Evolutionary conservation across 176 grass and related monocot species (phyloP), one percentile per base, ranked within the genome.

Genomic region (Coix lacrymajobi): DNA sequence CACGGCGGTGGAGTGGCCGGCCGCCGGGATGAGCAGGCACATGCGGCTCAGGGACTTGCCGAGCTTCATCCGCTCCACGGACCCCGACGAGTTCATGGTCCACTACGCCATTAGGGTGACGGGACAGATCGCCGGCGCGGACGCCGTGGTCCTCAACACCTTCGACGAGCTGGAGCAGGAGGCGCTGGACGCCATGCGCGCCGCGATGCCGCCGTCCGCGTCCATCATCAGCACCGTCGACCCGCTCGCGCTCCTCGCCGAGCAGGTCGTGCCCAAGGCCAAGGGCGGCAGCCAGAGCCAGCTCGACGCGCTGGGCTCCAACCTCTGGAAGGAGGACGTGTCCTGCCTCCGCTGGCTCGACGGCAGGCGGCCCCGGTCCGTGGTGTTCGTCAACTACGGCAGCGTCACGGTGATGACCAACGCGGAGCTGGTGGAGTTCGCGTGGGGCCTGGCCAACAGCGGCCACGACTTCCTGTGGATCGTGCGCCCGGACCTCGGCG

Each of bases 381-480:
- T 84, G 40, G 85, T 87, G 43, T 91, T 66, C 71, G 85, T 91
- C 8, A 91, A 87, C 81, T 91, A 80, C 85, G 89, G 89, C 54
- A 91, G 89, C 63, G 9, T 84, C 28, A 84, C 81, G 43, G 80
- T 87, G 57, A 91, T 91, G 76, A 87, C 8, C 12, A 76, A 60
- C 51, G 75, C 22, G 52, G 85, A 91, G 75, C 52, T 87, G n/a
- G 44, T 84, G 7, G 89, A 91, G 63, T 91, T 91, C 54, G 89
- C 89, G 54, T 91, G 85, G 89, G 81, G 89, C 1, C 70, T 91
- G 2, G 89, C 85, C 52, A 64, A 72, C 52, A 91, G 89, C 71
- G 81, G 71, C 34, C 63, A 84, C 34, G 7, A 49, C 6, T 91
- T 91, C 40, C 28, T 91, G 20, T 87, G 89, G 89, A 25, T 91